Evolutionary conservation across 2,329 filamentous ascomycete genomes (phyloP).

Genomic region (Alternaria hordeiaustralica): DNA sequence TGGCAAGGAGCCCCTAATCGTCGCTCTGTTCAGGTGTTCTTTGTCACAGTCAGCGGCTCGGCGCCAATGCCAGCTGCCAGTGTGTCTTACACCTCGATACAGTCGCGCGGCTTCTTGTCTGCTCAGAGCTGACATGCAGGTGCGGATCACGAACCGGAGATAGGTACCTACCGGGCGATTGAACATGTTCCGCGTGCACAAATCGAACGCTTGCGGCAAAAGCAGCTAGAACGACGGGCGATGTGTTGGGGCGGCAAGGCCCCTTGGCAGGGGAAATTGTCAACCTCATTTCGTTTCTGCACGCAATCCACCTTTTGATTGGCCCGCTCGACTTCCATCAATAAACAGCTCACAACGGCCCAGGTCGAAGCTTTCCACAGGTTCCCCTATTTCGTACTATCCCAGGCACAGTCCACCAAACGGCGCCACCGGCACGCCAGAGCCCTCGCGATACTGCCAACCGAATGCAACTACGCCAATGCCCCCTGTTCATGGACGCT

Average conservation of each 20-base stretch:
- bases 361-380: conserved; percentile 30
- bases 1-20: not conserved
- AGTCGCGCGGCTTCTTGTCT: conserved; percentile 9
- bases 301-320: conserved; percentile 29
- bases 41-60: not conserved
- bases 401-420: conserved; percentile 27
- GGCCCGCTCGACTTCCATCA: conserved; percentile 31
- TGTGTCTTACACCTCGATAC: not conserved
- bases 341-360: conserved; percentile 39
- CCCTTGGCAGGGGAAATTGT: conserved; percentile 39
- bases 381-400: conserved; percentile 44
- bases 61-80: not conserved
- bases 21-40: conserved; percentile 13
- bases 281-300: conserved; percentile 43
- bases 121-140: conserved; percentile 8
- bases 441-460: conserved; percentile 28
- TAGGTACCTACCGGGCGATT: conserved; percentile 11
- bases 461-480: conserved; percentile 34
- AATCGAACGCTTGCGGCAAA: conserved; percentile 24
- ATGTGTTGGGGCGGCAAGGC: conserved; percentile 39
- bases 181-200: conserved; percentile 19
- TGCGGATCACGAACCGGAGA: conserved; percentile 5
- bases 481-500: conserved; percentile 31
- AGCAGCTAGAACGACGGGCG: conserved; percentile 25
- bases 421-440: conserved; percentile 36